A percentile compares a stretch with the other conserved stretches of the same genome.
Evolutionary conservation across 164 flowering plant genomes (phyloP).

Genomic region (Chimonanthus salicifolius): DNA sequence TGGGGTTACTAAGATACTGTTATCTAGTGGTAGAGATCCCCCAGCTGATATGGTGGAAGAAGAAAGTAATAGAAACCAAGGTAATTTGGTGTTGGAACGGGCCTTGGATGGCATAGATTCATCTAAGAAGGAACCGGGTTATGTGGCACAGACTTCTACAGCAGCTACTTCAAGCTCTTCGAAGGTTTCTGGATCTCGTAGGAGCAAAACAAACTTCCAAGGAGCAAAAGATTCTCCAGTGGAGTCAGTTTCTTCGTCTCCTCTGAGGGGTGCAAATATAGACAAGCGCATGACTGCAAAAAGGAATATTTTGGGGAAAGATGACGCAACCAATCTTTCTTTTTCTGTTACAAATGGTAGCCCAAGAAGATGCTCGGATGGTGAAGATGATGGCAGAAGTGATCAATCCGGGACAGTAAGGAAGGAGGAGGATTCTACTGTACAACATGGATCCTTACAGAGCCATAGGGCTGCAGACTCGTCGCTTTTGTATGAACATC

Average conservation of each 20-base stretch:
- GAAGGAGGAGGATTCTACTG: slow-evolving; percentile 30
- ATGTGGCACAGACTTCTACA: slow-evolving; percentile 30
- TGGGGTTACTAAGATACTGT: slow-evolving; percentile 9
- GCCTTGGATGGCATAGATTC: slow-evolving; percentile 39
- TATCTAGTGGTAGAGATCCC: slow-evolving; percentile 20
- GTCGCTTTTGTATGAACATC: slow-evolving; percentile 19
- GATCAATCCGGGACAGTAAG: slow-evolving; percentile 28
- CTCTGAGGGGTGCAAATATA: slow-evolving; percentile 47
- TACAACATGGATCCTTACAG: slow-evolving; percentile 29
- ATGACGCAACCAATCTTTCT: slow-evolving; percentile 29
- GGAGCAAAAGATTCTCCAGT: slow-evolving; percentile 86
- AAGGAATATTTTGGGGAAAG: slow-evolving; percentile 30
- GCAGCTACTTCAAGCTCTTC: slow-evolving; percentile 94
- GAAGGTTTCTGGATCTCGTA: slow-evolving; percentile 75
- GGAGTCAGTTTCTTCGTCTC: slow-evolving; percentile 95
- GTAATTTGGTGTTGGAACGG: slow-evolving; percentile 21
- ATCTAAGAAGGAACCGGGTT: slow-evolving; percentile 44
- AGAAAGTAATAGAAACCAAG: slow-evolving; percentile 19
- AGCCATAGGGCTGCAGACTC: slow-evolving; percentile 12
- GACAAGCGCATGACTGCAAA: slow-evolving; percentile 39
- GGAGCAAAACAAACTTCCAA: slow-evolving; percentile 41
- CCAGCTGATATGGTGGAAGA: slow-evolving; percentile 20
- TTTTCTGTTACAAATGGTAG: slow-evolving; percentile 20
- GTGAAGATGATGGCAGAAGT: slow-evolving; percentile 46
- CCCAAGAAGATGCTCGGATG: slow-evolving; percentile 40